Base-by-base conservation (phyloP, 306 rosid genomes). In the Prunus kanzakura region DNA sequence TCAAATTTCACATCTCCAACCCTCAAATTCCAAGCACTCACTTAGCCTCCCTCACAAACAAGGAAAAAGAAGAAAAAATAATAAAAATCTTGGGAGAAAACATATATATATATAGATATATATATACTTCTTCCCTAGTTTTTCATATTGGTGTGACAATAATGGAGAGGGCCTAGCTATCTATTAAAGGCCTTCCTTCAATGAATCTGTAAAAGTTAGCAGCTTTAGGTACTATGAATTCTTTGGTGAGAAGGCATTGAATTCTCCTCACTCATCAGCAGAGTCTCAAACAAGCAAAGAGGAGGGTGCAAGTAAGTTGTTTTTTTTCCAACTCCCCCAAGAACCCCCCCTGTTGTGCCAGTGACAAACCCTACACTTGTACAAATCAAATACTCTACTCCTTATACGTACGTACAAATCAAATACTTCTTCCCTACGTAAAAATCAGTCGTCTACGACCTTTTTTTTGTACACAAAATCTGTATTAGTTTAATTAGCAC, bases 201-300 rank as follows among this genome's bases (percentile, higher is more conserved):
- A 89, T 87, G 96, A 90, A 90, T 80, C 90, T 89, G 93, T 82
- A 83, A 89, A 89, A 87, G 89, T 47, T 66, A 79, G 79, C 77
- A 87, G 20, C 66, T 78, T 84, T 83, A 72, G 87, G 87, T 88
- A 81, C 89, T 79, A 76, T 84, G 90, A 88, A 88, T 89, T 85
- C 90, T 85, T 86, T 78, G 71, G 67, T 76, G 69, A 58, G 80
- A 88, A 81, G 82, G 79, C 89, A 89, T 91, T 87, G 82, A 91
- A 88, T 85, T 84, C 89, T 65, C 80, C 25, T 15, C 85, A 68
- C 62, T 60, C 8, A 12, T 11, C 51, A 47, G 1, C 80, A 77
- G 79, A 73, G 58, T 47, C 81, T 81, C 87, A 82, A 77, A 84
- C 19, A 83, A 77, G 68, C 58, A 79, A 71, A 74, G 75, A 51